Percentiles rank a stretch among this genome's conserved stretches.
Evolutionary conservation across 495 filamentous ascomycete genomes (phyloP).

Genomic region (Annulohypoxylon maeteangense): DNA sequence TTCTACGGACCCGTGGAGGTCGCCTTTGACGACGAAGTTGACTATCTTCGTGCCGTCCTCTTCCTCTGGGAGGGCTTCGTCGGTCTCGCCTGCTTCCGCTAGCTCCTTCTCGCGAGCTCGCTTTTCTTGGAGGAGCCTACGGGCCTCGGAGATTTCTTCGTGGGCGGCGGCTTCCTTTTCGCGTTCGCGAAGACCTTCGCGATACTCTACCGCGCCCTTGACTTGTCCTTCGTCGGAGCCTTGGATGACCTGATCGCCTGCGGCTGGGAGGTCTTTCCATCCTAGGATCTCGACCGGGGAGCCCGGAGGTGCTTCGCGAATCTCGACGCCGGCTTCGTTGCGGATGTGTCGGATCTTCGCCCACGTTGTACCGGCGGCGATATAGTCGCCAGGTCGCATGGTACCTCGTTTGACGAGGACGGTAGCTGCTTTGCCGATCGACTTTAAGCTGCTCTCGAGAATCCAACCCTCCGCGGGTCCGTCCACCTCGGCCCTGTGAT

Average conservation of each 20-base stretch:
- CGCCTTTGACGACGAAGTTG: slow-evolving; percentile 88
- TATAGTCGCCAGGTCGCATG: slow-evolving; percentile 78
- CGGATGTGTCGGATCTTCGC: slow-evolving; percentile 81
- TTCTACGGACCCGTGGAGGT: slow-evolving; percentile 93
- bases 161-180: slow-evolving; percentile 67
- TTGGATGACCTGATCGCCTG: slow-evolving; percentile 89
- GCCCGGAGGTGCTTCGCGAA: slow-evolving; percentile 83
- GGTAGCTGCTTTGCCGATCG: slow-evolving; percentile 86
- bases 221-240: slow-evolving; percentile 81
- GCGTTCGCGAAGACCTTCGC: slow-evolving; percentile 63
- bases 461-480: slow-evolving; percentile 93
- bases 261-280: slow-evolving; percentile 91
- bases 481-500: slow-evolving; percentile 81
- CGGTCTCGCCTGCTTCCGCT: slow-evolving; percentile 13
- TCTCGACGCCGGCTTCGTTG: slow-evolving; percentile 82
- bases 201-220: slow-evolving; percentile 80
- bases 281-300: slow-evolving; percentile 92
- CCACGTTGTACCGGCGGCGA: slow-evolving; percentile 90
- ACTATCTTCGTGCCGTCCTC: slow-evolving; percentile 69
- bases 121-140: slow-evolving; percentile 69
- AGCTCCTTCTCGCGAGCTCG: slow-evolving; percentile 59
- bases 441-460: slow-evolving; percentile 90
- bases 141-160: slow-evolving; percentile 77
- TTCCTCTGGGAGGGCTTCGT: slow-evolving; percentile 44
- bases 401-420: slow-evolving; percentile 90